Evolutionary conservation across 2,329 filamentous ascomycete species (phyloP), one percentile per base, ranked within the genome.

Genomic region (Phyllosticta capitalensis): DNA sequence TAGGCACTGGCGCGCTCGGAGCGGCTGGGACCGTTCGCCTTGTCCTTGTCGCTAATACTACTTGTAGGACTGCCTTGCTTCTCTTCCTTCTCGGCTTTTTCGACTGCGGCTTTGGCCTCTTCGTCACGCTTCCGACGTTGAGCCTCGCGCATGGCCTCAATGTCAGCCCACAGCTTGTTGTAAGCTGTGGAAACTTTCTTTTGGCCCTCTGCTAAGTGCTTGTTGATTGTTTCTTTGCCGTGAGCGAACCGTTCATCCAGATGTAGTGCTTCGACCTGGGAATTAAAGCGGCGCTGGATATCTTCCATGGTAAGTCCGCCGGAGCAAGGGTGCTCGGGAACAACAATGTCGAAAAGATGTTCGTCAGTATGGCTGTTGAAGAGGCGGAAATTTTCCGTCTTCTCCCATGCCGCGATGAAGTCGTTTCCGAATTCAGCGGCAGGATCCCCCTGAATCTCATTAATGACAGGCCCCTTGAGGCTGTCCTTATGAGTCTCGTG

Each of bases 271-370:
- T 92, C 88, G 55, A 99, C 89, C 74, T 97, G 94, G 65, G 69
- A 71, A 22, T 61, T 57, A 33, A 99, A 82, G 22, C 94, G 83
- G 55, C 94, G 83, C 71, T 96, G 92, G 12, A 99, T 87, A 71
- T 99, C 94, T 65, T 97, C 94, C 63, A 99, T 91, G 1, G 88
- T 92, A 20, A 99, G 80, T 0, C 91, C 92, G 24, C 94, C 94
- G 0, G 92, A 92, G 71, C 90, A 96, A 3, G 94, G 94, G 72
- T 99, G 94, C 62, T 86, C 87, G 1, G 94, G 94, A 69, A 95
- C 91, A 14, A 95, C 88, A 63, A 99, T 90, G 65, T 96, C 92
- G 69, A 97, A 99, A 17, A 99, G 81, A 67, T 96, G 88, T 17
- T 86, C 86, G 69, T 96, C 92, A 2, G 77, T 80, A 60, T 73